These are phyloP conservation scores for Heracleum sosnowskyi DNA, from an alignment of 129 eudicot genomes.

Conservation along the genomic window DNA sequence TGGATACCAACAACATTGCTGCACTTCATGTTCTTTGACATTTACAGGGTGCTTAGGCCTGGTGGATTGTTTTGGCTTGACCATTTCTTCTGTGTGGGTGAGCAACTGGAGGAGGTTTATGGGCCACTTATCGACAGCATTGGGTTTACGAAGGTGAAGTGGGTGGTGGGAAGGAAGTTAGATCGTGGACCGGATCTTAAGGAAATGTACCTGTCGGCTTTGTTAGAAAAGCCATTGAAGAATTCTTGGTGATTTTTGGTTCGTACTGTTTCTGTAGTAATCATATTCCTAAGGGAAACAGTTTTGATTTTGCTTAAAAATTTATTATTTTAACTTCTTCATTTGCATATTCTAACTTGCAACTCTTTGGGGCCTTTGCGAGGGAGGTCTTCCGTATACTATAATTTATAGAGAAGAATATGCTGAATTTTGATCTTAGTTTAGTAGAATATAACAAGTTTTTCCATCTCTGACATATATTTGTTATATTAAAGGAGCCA, in stretches of 20 bases:
- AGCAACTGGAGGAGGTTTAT: conserved; percentile 43
- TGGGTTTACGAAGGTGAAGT: conserved; percentile 45
- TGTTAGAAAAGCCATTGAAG: conserved; percentile 50
- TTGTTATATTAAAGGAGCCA: too few species aligned
- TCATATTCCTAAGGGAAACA: neutral
- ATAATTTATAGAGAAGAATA: neutral
- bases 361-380: neutral
- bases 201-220: conserved; percentile 65
- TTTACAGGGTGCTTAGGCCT: conserved; percentile 62
- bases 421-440: neutral
- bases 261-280: neutral
- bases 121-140: conserved; percentile 46
- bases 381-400: neutral
- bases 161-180: conserved; percentile 52
- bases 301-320: neutral
- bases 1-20: conserved; percentile 57
- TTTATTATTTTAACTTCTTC: neutral
- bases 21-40: conserved; percentile 51
- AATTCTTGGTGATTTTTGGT: conserved; percentile 42
- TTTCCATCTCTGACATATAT: neutral
- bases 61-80: conserved; percentile 80
- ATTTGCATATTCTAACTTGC: neutral
- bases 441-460: neutral
- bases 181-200: conserved; percentile 45
- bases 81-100: conserved; percentile 55